A percentile compares a stretch with the other conserved stretches of the same genome.
These are phyloP conservation scores for Juncus effusus DNA, from an alignment of 176 grass and related monocot genomes.

Conservation along the genomic window DNA sequence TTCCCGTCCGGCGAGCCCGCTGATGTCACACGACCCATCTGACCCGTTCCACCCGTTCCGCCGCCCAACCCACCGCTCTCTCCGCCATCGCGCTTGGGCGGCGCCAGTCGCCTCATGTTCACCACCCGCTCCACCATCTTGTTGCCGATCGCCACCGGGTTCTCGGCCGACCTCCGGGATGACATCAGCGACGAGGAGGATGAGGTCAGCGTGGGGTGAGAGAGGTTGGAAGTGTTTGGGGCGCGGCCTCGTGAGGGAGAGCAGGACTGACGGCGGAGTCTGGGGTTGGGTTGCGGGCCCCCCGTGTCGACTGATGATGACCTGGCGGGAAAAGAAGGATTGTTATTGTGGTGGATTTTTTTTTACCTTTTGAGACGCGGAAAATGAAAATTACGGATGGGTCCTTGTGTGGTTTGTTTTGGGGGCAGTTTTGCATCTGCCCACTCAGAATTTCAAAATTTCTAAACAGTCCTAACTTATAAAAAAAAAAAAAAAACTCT, in stretches of 20 bases:
- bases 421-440: no score
- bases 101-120: slow-evolving; percentile 83
- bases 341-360: no score
- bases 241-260: slow-evolving; percentile 84
- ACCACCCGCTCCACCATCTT: slow-evolving; percentile 98
- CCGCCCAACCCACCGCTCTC: slow-evolving; percentile 43
- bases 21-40: slow-evolving; percentile 29
- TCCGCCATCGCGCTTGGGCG: slow-evolving; percentile 69
- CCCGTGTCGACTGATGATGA: slow-evolving; percentile 90
- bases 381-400: no score
- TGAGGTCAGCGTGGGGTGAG: slow-evolving; percentile 48
- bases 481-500: no score
- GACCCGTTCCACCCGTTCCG: no score
- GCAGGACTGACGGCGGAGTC: slow-evolving; percentile 79
- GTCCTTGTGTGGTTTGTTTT: no score
- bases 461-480: no score
- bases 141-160: slow-evolving; percentile 80
- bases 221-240: slow-evolving; percentile 37
- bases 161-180: slow-evolving; percentile 20
- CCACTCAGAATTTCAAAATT: no score
- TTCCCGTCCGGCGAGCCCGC: slow-evolving; percentile 71
- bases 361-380: no score
- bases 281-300: slow-evolving; percentile 44
- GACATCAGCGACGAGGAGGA: slow-evolving; percentile 35
- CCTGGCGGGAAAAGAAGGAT: slow-evolving; percentile 23